Evolutionary conservation across 1,284 basidiomycete species (phyloP).

Genomic region (Fomitopsis schrenkii): DNA sequence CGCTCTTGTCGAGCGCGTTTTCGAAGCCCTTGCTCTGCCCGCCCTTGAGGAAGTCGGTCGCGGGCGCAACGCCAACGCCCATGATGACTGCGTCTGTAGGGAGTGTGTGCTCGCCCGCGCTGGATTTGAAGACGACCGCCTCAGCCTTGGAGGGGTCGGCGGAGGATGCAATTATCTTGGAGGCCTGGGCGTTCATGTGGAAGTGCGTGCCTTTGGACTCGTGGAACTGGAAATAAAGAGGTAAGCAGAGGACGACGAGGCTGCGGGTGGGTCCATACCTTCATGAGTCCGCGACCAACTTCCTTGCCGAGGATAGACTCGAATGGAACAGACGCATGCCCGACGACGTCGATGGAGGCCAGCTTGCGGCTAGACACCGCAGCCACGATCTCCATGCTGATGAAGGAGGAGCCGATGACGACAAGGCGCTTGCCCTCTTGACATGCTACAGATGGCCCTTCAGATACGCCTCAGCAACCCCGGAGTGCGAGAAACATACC

Average conservation of each 20-base stretch:
- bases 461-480: not conserved
- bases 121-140: conserved; percentile 49
- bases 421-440: conserved; percentile 76
- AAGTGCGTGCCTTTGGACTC: conserved; percentile 83
- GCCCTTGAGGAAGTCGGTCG: conserved; percentile 77
- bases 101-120: conserved; percentile 58
- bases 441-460: conserved; percentile 12
- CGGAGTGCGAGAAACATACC: conserved; percentile 35
- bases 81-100: conserved; percentile 82
- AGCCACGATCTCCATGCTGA: conserved; percentile 88
- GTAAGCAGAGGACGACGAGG: not conserved
- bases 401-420: conserved; percentile 90
- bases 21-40: conserved; percentile 48
- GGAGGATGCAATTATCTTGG: conserved; percentile 64
- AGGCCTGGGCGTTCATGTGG: conserved; percentile 74
- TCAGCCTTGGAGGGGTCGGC: conserved; percentile 42
- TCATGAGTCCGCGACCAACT: conserved; percentile 77
- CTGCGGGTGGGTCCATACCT: conserved; percentile 40
- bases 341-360: conserved; percentile 78
- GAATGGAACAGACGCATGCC: conserved; percentile 84
- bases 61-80: conserved; percentile 87
- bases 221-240: conserved; percentile 48
- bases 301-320: conserved; percentile 78
- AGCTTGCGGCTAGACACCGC: conserved; percentile 75
- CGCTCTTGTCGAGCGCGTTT: conserved; percentile 68